Conservation (phyloP, 371 early-diverging fungal species). For the Mortierella polycephala region DNA sequence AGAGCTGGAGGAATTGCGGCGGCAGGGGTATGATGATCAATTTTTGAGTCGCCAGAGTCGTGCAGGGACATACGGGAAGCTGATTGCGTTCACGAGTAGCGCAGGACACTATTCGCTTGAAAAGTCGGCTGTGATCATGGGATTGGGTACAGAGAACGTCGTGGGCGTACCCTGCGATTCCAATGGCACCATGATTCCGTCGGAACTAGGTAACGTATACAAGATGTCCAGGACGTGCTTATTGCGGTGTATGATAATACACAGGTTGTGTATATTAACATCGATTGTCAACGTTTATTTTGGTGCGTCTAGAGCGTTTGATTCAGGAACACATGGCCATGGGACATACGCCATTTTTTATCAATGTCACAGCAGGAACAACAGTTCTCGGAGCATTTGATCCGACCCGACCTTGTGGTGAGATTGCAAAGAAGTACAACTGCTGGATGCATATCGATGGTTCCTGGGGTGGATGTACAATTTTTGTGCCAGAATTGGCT, state of each 20-base stretch:
- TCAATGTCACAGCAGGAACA: slow-evolving; percentile 89
- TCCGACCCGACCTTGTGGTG: slow-evolving; percentile 69
- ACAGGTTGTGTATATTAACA: background rate
- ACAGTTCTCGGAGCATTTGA: slow-evolving; percentile 91
- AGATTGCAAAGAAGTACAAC: slow-evolving; percentile 68
- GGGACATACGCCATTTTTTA: slow-evolving; percentile 78
- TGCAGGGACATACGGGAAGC: slow-evolving; percentile 57
- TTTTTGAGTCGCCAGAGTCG: background rate
- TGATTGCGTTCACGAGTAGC: slow-evolving; percentile 79
- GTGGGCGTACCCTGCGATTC: slow-evolving; percentile 75
- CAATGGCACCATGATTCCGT: slow-evolving; percentile 73
- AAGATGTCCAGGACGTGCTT: slow-evolving; percentile 10
- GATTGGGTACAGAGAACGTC: slow-evolving; percentile 78
- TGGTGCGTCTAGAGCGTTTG: slow-evolving; percentile 55
- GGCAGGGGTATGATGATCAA: slow-evolving; percentile 8
- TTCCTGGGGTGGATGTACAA: slow-evolving; percentile 85
- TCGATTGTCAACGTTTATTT: background rate
- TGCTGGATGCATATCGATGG: slow-evolving; percentile 91
- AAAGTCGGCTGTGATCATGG: slow-evolving; percentile 79
- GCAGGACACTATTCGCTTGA: slow-evolving; percentile 86
- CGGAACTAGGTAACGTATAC: slow-evolving; percentile 61
- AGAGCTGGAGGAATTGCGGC: slow-evolving; percentile 11
- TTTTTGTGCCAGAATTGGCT: slow-evolving; percentile 63
- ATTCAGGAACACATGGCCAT: slow-evolving; percentile 57
- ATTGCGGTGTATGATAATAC: background rate